phyloP scores from a whole-genome alignment of 371 early-diverging fungal genomes.

The Rhizopus arrhizus region DNA sequence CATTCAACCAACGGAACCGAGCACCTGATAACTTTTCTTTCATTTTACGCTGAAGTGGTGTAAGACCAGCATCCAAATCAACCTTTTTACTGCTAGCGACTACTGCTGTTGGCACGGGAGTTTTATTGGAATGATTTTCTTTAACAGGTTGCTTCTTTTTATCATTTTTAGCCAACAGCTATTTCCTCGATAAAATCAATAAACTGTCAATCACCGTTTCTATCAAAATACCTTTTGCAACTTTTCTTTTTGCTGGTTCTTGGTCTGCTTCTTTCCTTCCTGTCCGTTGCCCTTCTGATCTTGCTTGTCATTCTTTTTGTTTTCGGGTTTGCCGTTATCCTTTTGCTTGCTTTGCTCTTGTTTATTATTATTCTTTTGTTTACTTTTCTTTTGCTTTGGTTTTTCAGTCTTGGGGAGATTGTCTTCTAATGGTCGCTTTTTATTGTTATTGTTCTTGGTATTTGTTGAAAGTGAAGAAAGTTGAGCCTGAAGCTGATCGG shows the following conservation, averaged over 20 bases:
- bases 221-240: constrained; percentile 27
- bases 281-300: constrained; percentile 9
- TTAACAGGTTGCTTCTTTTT: not conserved
- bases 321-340: constrained; percentile 3
- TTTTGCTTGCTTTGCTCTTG: constrained; percentile 10
- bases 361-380: constrained; percentile 11
- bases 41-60: constrained; percentile 82
- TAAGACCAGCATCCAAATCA: constrained; percentile 43
- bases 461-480: constrained; percentile 16
- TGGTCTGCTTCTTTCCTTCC: constrained; percentile 8
- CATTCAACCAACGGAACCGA: constrained; percentile 94
- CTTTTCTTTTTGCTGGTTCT: constrained; percentile 26
- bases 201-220: too few relatives aligned
- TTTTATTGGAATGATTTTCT: not conserved
- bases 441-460: constrained; percentile 15
- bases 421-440: constrained; percentile 23
- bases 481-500: constrained; percentile 40
- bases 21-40: constrained; percentile 83
- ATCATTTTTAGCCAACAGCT: constrained; percentile 21
- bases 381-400: constrained; percentile 14
- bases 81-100: not conserved
- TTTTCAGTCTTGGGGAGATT: not conserved
- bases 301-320: constrained; percentile 6
- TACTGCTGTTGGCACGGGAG: not conserved
- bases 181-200: not conserved